Conservation (phyloP, 345 rosid species). For the Trapa incisa region DNA sequence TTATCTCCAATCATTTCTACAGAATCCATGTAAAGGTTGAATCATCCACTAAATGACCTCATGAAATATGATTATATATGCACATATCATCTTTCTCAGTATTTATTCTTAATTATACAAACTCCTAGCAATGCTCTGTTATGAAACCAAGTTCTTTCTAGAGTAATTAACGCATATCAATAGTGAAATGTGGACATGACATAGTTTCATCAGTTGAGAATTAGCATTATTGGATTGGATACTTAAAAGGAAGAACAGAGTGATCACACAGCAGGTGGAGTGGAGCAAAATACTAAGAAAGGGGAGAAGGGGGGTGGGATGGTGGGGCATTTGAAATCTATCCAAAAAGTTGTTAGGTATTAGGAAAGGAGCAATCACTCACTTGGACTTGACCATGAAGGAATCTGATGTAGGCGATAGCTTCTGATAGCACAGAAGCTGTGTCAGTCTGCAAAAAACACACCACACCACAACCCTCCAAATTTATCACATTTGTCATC, state of each 20-base stretch:
- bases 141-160: too few species aligned
- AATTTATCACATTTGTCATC: conserved; percentile 9
- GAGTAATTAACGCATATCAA: too few species aligned
- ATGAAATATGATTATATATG: not conserved
- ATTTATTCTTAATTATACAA: too few species aligned
- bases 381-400: conserved; percentile 99
- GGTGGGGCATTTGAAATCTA: not conserved
- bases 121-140: too few species aligned
- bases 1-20: not conserved
- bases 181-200: too few species aligned
- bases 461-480: conserved; percentile 31
- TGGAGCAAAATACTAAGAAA: not conserved
- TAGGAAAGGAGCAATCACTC: conserved; percentile 15
- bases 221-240: too few species aligned
- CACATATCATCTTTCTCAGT: too few species aligned
- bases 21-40: too few species aligned
- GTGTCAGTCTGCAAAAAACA: conserved; percentile 98
- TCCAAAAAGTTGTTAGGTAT: not conserved
- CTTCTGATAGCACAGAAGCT: conserved; percentile 96
- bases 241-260: too few species aligned
- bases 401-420: conserved; percentile 99
- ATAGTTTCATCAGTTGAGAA: not conserved
- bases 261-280: too few species aligned
- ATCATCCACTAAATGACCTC: not conserved
- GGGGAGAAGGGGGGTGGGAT: not conserved